Evolutionary conservation across 2,329 filamentous ascomycete genomes (phyloP).

Genomic region (Beauveria asiatica): DNA sequence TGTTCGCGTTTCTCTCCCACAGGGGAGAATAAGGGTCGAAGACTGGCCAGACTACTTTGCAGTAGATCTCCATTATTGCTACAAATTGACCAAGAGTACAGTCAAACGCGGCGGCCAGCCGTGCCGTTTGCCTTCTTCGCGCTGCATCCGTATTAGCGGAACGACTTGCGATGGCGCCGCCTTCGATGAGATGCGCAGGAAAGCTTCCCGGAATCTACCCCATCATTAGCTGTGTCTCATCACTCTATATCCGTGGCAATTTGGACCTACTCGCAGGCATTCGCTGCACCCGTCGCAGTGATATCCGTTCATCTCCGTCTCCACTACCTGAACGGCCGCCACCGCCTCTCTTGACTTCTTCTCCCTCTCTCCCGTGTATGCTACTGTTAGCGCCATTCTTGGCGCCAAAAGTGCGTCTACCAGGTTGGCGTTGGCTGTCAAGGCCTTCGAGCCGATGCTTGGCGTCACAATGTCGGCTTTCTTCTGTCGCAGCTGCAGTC

Average conservation of each 20-base stretch:
- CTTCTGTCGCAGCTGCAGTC: not conserved
- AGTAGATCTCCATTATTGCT: conserved; percentile 23
- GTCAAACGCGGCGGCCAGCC: not conserved
- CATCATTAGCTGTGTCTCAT: not conserved
- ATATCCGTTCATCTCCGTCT: not conserved
- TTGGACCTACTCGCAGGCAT: not conserved
- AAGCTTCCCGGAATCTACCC: conserved; percentile 21
- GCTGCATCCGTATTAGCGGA: conserved; percentile 12
- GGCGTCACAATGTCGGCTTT: not conserved
- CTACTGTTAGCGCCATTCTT: not conserved
- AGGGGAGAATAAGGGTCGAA: conserved; percentile 30
- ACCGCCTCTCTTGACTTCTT: not conserved
- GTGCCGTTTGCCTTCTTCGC: not conserved
- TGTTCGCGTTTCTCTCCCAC: conserved; percentile 21
- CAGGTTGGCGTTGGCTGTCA: not conserved
- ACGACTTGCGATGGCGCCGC: conserved; percentile 23
- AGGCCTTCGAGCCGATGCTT: not conserved
- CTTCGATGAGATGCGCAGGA: conserved; percentile 19
- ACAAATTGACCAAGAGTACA: not conserved
- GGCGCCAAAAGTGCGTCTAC: not conserved
- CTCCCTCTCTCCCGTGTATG: not conserved
- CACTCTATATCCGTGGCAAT: no score
- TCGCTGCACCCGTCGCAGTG: not conserved
- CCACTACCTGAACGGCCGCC: not conserved
- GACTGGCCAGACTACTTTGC: conserved; percentile 28